These are phyloP conservation scores for Leishmania turanica DNA, from an alignment of 208 protist species.

Conservation along the genomic window DNA sequence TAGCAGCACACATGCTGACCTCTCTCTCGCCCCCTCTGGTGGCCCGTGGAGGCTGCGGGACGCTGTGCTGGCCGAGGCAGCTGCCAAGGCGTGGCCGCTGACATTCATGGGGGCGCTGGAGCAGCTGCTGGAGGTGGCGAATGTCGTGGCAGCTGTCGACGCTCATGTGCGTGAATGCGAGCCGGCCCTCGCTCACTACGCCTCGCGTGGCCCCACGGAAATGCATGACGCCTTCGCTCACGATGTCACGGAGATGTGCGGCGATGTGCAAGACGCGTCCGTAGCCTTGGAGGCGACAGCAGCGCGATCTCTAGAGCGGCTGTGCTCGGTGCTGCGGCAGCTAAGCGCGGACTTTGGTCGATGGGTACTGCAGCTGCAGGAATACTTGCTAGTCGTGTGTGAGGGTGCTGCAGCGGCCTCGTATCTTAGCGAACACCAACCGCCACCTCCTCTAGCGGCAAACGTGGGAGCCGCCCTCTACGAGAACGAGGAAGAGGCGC, in stretches of 20 bases:
- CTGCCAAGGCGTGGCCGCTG: conserved; percentile 9
- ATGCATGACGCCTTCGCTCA: neutral
- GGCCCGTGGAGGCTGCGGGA: conserved; percentile 28
- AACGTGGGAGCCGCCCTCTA: neutral
- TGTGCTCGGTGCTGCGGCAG: conserved; percentile 35
- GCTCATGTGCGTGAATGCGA: neutral
- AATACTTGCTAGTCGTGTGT: conserved; percentile 20
- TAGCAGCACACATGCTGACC: neutral
- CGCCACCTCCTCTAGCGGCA: neutral
- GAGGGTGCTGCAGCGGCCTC: neutral
- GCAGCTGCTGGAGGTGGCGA: conserved; percentile 38
- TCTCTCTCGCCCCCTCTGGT: neutral
- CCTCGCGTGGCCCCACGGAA: neutral
- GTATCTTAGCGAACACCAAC: neutral
- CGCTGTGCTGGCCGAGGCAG: conserved; percentile 16
- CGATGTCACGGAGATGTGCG: neutral
- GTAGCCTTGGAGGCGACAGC: conserved; percentile 39
- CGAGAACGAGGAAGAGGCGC: conserved; percentile 4
- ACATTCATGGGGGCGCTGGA: conserved; percentile 23
- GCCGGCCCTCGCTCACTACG: neutral
- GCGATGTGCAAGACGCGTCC: conserved; percentile 9
- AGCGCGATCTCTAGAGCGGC: conserved; percentile 35
- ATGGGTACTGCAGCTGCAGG: conserved; percentile 57
- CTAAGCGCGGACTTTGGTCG: conserved; percentile 37
- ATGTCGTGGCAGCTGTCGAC: conserved; percentile 37